Percentiles rank a stretch among this genome's conserved stretches.
Evolutionary conservation across 495 filamentous ascomycete genomes (phyloP).

Genomic region (Gamarada debralockiae): DNA sequence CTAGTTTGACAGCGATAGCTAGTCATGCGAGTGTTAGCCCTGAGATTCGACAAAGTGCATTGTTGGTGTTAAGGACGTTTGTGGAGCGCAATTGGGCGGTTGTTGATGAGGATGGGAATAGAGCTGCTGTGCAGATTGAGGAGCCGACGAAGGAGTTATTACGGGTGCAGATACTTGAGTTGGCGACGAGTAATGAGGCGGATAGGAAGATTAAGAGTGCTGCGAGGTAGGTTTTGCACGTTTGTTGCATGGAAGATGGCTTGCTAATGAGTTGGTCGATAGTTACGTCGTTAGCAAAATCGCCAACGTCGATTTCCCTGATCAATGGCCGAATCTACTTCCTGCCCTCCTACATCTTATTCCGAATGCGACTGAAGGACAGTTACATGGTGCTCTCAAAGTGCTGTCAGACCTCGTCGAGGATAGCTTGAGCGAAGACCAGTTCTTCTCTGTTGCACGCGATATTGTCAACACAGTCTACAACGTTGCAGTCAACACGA

Average conservation of each 20-base stretch:
- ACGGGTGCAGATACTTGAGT: conserved; percentile 61
- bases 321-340: conserved; percentile 85
- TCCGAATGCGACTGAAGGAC: conserved; percentile 62
- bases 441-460: conserved; percentile 84
- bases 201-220: conserved; percentile 82
- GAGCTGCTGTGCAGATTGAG: conserved; percentile 47
- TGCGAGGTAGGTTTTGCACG: conserved; percentile 50
- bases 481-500: conserved; percentile 71
- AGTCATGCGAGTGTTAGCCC: conserved; percentile 63
- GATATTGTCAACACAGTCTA: conserved; percentile 81
- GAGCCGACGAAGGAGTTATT: conserved; percentile 72
- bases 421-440: conserved; percentile 85
- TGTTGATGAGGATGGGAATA: conserved; percentile 49
- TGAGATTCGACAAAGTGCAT: conserved; percentile 75
- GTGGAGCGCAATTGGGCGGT: conserved; percentile 73
- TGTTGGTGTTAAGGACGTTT: conserved; percentile 76
- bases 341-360: conserved; percentile 76
- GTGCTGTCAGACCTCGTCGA: conserved; percentile 90
- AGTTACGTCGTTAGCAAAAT: conserved; percentile 95
- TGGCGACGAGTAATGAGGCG: conserved; percentile 70
- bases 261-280: neutral
- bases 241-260: neutral
- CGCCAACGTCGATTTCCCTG: conserved; percentile 87
- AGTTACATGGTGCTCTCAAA: conserved; percentile 83
- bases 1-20: conserved; percentile 74